Evolutionary conservation across 139 green algal species (phyloP).

Genomic region (Asterochloris erici): DNA sequence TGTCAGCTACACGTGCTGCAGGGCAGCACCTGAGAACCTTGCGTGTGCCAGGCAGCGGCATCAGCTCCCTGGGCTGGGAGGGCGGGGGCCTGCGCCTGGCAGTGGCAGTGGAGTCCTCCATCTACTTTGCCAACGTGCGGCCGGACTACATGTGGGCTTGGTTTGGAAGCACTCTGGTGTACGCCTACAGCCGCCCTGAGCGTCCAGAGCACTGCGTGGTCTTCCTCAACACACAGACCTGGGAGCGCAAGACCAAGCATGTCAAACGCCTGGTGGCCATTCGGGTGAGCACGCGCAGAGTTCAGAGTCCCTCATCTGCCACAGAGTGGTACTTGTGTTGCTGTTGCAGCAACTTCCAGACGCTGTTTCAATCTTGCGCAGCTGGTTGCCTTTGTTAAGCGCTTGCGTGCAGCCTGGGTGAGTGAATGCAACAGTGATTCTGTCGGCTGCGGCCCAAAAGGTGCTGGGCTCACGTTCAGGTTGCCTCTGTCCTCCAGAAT

Average conservation of each 20-base stretch:
- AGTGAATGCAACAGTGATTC: too few relatives aligned
- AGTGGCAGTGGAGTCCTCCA: conserved; percentile 65
- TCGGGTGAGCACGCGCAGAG: conserved; percentile 29
- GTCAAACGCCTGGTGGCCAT: conserved; percentile 66
- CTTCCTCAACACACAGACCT: conserved; percentile 73
- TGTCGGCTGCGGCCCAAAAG: too few relatives aligned
- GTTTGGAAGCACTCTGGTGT: conserved; percentile 77
- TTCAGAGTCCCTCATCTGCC: neutral
- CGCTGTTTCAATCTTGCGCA: too few relatives aligned
- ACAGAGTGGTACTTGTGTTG: too few relatives aligned
- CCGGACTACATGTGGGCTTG: conserved; percentile 62
- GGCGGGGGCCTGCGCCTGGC: conserved; percentile 64
- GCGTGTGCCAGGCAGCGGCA: conserved; percentile 59
- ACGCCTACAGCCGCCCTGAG: conserved; percentile 66
- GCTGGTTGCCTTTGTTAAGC: too few relatives aligned
- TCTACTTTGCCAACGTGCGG: conserved; percentile 78
- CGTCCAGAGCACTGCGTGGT: conserved; percentile 66
- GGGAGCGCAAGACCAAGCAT: conserved; percentile 65
- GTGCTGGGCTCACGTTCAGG: too few relatives aligned
- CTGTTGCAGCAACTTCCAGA: too few relatives aligned
- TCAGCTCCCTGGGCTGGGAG: conserved; percentile 68
- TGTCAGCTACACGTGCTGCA: neutral
- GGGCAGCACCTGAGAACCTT: conserved; percentile 72
- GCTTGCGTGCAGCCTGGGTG: too few relatives aligned
- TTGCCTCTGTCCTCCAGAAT: too few relatives aligned